Percentiles rank a stretch among this genome's conserved stretches.
phyloP scores from a whole-genome alignment of 495 filamentous ascomycete species.

The Daldinia childiae region DNA sequence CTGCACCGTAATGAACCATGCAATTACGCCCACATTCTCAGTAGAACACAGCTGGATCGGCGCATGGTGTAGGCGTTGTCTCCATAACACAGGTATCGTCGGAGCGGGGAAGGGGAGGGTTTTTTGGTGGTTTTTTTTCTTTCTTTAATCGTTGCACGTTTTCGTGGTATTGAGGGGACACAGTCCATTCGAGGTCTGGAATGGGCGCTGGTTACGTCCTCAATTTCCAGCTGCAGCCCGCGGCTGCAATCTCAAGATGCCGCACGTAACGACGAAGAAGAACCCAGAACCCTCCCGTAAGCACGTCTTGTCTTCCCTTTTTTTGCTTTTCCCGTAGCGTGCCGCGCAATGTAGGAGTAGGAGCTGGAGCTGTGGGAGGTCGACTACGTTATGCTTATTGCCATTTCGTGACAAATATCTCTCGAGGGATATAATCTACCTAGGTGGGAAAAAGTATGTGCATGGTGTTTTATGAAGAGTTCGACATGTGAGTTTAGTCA shows the following conservation, averaged over 20 bases:
- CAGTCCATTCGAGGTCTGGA: slow-evolving; percentile 34
- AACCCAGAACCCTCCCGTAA: slow-evolving; percentile 17
- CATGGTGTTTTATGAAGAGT: slow-evolving; percentile 1
- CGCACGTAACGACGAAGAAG: slow-evolving; percentile 40
- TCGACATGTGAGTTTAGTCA: slow-evolving; percentile 36
- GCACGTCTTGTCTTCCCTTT: slow-evolving; percentile 10
- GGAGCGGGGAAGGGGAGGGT: slow-evolving; percentile 1
- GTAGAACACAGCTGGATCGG: slow-evolving; percentile 32
- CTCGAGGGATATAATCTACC: slow-evolving; percentile 22
- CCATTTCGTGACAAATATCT: slow-evolving; percentile 30
- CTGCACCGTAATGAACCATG: slow-evolving; percentile 40
- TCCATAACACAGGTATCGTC: slow-evolving; percentile 21
- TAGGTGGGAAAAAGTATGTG: not conserved
- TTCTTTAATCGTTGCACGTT: slow-evolving; percentile 30
- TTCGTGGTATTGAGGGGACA: slow-evolving; percentile 40
- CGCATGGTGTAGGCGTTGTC: slow-evolving; percentile 15
- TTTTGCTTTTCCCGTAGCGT: slow-evolving; percentile 6
- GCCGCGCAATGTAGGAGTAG: slow-evolving; percentile 12
- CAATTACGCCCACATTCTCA: slow-evolving; percentile 28
- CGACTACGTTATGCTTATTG: slow-evolving; percentile 25
- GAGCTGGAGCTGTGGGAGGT: not conserved
- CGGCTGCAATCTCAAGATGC: slow-evolving; percentile 41
- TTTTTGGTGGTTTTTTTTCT: not conserved
- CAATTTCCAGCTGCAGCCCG: slow-evolving; percentile 42
- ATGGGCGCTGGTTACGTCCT: slow-evolving; percentile 39